Evolutionary conservation across 768 basidiomycete species (phyloP).

Genomic region (Boletus vinaceobasis): DNA sequence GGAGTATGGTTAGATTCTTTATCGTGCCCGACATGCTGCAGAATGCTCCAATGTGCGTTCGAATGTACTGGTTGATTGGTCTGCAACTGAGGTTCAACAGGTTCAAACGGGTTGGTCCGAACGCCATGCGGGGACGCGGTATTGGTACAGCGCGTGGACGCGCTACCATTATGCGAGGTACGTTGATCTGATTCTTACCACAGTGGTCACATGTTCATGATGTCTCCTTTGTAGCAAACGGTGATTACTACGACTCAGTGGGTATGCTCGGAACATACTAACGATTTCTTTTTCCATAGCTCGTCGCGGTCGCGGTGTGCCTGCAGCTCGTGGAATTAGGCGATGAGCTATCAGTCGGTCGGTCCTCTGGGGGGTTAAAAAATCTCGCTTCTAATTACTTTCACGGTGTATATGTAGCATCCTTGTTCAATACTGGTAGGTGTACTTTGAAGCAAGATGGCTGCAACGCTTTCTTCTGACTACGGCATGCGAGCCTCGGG

Average conservation of each 20-base stretch:
- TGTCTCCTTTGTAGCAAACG: conserved; percentile 59
- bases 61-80: background rate
- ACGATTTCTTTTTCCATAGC: conserved; percentile 41
- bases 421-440: conserved; percentile 7
- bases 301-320: conserved; percentile 83
- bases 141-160: conserved; percentile 99
- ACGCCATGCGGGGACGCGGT: conserved; percentile 97
- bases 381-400: conserved; percentile 8
- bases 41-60: conserved; percentile 93
- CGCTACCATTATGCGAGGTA: conserved; percentile 97
- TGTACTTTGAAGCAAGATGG: background rate
- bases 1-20: conserved; percentile 97
- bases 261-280: conserved; percentile 12
- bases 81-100: conserved; percentile 40
- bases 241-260: conserved; percentile 37
- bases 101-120: conserved; percentile 98
- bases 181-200: conserved; percentile 28
- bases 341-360: conserved; percentile 44
- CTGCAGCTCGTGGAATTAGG: conserved; percentile 74
- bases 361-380: conserved; percentile 1
- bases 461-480: background rate
- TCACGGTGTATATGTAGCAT: conserved; percentile 15
- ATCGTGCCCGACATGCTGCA: conserved; percentile 99
- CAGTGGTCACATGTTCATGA: conserved; percentile 14
- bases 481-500: too few relatives aligned